Evolutionary conservation across 768 basidiomycete species (phyloP), one percentile per base, ranked within the genome.

Genomic region (Candolleomyces eurysporus): DNA sequence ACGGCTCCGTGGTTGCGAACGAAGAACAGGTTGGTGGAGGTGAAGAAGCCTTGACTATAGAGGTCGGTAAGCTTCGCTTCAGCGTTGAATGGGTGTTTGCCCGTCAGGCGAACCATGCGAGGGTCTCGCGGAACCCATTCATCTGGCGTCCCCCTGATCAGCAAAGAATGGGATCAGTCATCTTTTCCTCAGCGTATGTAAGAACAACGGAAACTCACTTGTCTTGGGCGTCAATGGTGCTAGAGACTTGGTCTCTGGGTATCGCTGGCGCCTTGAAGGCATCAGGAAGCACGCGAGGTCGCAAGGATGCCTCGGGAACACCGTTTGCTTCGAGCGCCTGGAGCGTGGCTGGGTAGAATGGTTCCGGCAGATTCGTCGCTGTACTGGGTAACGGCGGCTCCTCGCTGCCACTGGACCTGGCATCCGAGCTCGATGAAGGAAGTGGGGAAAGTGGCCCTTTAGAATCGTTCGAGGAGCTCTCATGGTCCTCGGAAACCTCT

Each of bases 1-100:
- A 85, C 84, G 1, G 83, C 78, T 11, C 87, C 86, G 62, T 88
- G 86, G 63, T 84, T 87, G 16, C 86, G 79, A n/a, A 87, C 86
- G 65, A 76, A 87, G 71, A 81, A 83, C 9, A 84, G 74, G 61
- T 78, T 74, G 55, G 76, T 76, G 0, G 85, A 81, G 0, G 85
- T 87, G 58, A 87, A 63, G 69, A 87, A 87, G 13, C 85, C 85
- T 63, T 77, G 61, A 3, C 72, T 61, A 63, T 80, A 83, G 4
- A 86, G 72, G 22, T 71, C 71, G n/a, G 71, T 69, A 16, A 87
- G 71, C 19, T 68, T 74, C 0, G 84, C 75, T 67, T 88, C 87
- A 32, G 70, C 64, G 68, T 88, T 88, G 76, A 87, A 85, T 0
- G 87, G 87, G 67, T 87, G 87, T 63, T 82, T 79, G 26, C 83